Conservation (phyloP, 2,329 filamentous ascomycete species). For the Nannizziopsis barbatae region DNA sequence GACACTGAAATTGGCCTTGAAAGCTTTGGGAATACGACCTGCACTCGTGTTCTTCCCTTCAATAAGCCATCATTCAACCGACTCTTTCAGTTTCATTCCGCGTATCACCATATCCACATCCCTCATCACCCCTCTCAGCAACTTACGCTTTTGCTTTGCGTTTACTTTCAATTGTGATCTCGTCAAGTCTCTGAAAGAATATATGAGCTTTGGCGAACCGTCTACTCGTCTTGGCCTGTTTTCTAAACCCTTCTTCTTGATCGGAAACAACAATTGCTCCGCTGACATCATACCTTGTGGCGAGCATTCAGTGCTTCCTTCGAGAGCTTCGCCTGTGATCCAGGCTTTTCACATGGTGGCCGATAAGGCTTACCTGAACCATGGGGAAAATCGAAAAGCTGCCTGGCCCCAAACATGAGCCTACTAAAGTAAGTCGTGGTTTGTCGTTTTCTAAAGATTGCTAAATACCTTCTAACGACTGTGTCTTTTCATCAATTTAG, state of each 20-base stretch:
- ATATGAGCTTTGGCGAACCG: too few species aligned
- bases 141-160: neutral
- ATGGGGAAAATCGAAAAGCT: constrained; percentile 46
- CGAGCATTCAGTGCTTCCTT: constrained; percentile 2
- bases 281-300: constrained; percentile 11
- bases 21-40: constrained; percentile 30
- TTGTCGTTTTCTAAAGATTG: neutral
- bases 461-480: constrained; percentile 18
- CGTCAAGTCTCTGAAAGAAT: too few species aligned
- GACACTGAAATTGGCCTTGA: constrained; percentile 13
- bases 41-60: constrained; percentile 31
- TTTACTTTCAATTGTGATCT: neutral
- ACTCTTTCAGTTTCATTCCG: neutral
- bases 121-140: constrained; percentile 10
- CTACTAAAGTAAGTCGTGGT: constrained; percentile 36
- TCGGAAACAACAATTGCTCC: neutral
- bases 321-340: constrained; percentile 3
- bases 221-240: too few species aligned
- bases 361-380: constrained; percentile 25
- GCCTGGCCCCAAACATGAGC: constrained; percentile 42
- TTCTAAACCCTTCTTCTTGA: neutral
- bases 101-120: constrained; percentile 5
- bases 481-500: constrained; percentile 37
- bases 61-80: neutral
- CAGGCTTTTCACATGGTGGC: constrained; percentile 31